Base-by-base conservation (phyloP, 495 filamentous ascomycete species). In the Aspergillus haitiensis region DNA sequence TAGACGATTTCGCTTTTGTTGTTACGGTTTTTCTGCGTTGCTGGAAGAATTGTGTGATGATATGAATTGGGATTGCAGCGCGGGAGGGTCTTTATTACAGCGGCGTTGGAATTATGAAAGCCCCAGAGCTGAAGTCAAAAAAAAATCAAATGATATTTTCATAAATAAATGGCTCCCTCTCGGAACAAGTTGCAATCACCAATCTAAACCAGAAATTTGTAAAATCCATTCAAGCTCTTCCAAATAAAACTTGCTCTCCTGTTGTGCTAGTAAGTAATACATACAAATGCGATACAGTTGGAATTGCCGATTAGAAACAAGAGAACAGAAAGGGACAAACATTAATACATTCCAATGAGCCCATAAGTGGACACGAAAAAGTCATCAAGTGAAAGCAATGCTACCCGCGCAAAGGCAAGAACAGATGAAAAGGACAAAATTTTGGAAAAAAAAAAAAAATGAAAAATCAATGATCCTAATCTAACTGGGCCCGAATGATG, bases 1-100 rank as follows among this genome's bases (percentile, higher is more conserved):
- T 98, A 93, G 74, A 82, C 72, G 78, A 72, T 68, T 77, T 27
- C 21, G 44, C 59, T 63, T 69, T 65, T 70, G 59, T 70, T 76
- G 67, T 75, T 75, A 70, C 72, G 74, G 67, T 75, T 74, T 72
- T 77, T 77, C 75, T 75, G 71, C 63, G 68, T 69, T 70, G 67
- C 72, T 67, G 65, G 71, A 69, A 66, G 64, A 27, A 27, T 27
- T 58, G 59, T 68, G 66, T 67, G 65, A 63, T 73, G 68, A 70
- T 64, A 70, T 67, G 72, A 47, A 47, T 18, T 47, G 15, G 44
- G 44, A 72, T 70, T 72, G 76, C 72, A 72, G 72, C 68, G 64
- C 66, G 69, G 70, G 72, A 77, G 71, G 69, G 58, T 33, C 72
- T 72, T 72, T 69, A 46, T 55, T 42, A 51, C 72, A 59, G 74